These are phyloP conservation scores for Kwoniella sp. DNA, from an alignment of 768 basidiomycete species.

Conservation along the genomic window DNA sequence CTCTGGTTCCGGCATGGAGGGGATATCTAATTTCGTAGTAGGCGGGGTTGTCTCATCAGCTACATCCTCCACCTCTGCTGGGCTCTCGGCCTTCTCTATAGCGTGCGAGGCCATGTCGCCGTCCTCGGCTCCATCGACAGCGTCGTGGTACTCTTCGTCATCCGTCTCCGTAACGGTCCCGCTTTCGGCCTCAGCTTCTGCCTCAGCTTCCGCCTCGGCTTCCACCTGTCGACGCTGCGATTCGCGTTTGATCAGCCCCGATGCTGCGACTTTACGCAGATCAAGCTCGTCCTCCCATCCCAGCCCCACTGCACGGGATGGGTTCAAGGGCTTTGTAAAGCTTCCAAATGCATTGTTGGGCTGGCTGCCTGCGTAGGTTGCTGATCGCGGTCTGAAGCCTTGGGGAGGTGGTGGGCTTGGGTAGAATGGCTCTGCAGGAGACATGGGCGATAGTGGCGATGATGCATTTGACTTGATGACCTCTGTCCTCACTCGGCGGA, in stretches of 20 bases:
- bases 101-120: neutral
- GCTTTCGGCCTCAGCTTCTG: constrained; percentile 6
- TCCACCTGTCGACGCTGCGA: constrained; percentile 12
- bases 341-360: neutral
- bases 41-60: too few species aligned
- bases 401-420: constrained; percentile 4
- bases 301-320: constrained; percentile 2
- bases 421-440: neutral
- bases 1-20: neutral
- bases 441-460: constrained; percentile 4
- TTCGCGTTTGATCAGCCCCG: constrained; percentile 14
- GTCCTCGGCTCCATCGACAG: neutral
- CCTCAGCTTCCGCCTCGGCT: constrained; percentile 8
- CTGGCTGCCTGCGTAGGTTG: constrained; percentile 30
- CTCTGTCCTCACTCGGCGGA: constrained; percentile 30
- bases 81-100: neutral
- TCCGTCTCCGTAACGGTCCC: constrained; percentile 5
- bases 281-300: constrained; percentile 31
- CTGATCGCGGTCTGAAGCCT: constrained; percentile 32
- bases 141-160: constrained; percentile 16
- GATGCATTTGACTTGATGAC: constrained; percentile 11
- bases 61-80: too few species aligned
- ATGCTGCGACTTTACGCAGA: constrained; percentile 22
- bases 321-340: neutral
- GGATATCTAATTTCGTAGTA: neutral